Evolutionary conservation across 1,284 basidiomycete genomes (phyloP).

Genomic region (Peniophora sp.): DNA sequence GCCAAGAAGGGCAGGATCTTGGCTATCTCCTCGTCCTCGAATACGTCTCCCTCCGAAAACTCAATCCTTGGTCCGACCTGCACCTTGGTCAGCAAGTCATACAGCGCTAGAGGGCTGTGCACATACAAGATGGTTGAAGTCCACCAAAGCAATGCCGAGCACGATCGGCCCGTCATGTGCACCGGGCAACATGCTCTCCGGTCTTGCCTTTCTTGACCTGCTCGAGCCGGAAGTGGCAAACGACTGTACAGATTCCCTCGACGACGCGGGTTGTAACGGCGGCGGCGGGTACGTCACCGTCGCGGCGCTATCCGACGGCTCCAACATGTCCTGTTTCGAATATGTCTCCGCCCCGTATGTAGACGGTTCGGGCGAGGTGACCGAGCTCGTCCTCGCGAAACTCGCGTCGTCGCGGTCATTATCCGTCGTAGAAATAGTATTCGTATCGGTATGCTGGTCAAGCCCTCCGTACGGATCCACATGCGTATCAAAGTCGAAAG

Average conservation of each 20-base stretch:
- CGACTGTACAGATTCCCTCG: constrained; percentile 49
- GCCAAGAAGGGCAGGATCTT: constrained; percentile 94
- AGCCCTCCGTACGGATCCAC: constrained; percentile 9
- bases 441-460: constrained; percentile 33
- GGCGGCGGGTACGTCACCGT: constrained; percentile 50
- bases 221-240: constrained; percentile 44
- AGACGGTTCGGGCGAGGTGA: constrained; percentile 8
- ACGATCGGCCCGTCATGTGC: constrained; percentile 55
- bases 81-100: constrained; percentile 7
- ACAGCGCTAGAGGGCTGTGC: constrained; percentile 6
- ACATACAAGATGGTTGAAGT: constrained; percentile 84
- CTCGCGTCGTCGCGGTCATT: constrained; percentile 8
- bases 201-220: constrained; percentile 66
- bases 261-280: constrained; percentile 36
- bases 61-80: constrained; percentile 90
- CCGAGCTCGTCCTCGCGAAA: constrained; percentile 6
- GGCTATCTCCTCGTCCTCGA: constrained; percentile 73
- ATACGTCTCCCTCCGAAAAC: constrained; percentile 63
- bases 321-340: constrained; percentile 6
- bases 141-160: constrained; percentile 79
- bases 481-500: constrained; percentile 18
- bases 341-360: constrained; percentile 7
- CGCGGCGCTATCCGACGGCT: neutral
- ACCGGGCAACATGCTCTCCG: constrained; percentile 63
- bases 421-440: constrained; percentile 19